These are phyloP conservation scores for Ustilago nuda DNA, from an alignment of 1,284 basidiomycete genomes.

Conservation along the genomic window DNA sequence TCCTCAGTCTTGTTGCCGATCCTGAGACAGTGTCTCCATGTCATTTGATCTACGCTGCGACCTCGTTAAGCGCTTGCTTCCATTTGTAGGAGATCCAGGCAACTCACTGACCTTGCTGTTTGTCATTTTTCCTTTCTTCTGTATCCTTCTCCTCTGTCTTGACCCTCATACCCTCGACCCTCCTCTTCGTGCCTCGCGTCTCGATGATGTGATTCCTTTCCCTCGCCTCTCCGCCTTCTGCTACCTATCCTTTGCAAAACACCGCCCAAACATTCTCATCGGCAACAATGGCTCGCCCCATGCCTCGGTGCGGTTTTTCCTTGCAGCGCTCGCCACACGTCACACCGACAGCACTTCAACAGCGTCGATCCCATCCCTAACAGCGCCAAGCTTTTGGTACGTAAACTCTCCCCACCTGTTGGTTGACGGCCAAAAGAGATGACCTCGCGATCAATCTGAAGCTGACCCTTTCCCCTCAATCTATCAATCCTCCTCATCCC, in stretches of 20 bases:
- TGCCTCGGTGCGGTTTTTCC: conserved; percentile 1
- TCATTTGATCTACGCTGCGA: conserved; percentile 9
- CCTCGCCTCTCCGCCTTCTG: conserved; percentile 5
- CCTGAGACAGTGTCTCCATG: conserved; percentile 1
- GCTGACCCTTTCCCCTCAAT: conserved; percentile 9
- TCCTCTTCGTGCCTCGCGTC: conserved; percentile 9
- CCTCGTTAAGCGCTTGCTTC: conserved; percentile 24
- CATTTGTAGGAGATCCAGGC: not conserved
- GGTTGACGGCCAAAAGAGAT: conserved; percentile 25
- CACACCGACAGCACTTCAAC: conserved; percentile 8
- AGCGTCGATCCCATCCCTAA: conserved; percentile 10
- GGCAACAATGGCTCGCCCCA: not conserved
- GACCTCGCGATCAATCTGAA: not conserved
- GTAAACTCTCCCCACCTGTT: not conserved
- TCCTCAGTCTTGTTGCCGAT: conserved; percentile 23
- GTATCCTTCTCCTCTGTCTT: not conserved
- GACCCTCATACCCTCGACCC: conserved; percentile 28
- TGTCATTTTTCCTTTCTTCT: conserved; percentile 1
- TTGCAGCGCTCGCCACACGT: conserved; percentile 12
- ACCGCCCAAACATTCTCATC: not conserved
- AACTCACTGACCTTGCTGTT: conserved; percentile 7
- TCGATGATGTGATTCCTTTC: conserved; percentile 26
- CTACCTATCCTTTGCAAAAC: not conserved
- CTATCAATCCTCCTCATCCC: not conserved
- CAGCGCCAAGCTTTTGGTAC: conserved; percentile 26